Evolutionary conservation across 2,329 filamentous ascomycete genomes (phyloP), one percentile per base, ranked within the genome.

Genomic region (Plectosphaerella sp.): DNA sequence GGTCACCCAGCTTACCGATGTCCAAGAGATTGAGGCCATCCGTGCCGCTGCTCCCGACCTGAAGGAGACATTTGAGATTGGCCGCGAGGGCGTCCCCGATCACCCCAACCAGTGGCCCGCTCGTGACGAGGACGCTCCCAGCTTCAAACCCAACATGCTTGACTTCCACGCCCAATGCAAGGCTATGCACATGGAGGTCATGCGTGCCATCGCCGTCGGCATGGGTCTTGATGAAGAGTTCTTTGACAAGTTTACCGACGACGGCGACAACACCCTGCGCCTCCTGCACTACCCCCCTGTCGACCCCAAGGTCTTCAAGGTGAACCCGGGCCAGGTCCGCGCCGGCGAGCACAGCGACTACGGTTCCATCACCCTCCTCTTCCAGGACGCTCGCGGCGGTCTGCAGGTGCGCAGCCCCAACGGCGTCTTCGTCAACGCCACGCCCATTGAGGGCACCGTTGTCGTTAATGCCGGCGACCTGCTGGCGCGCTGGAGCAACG

Each of bases 401-500:
- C 61, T 84, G 49, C 80, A 84, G 64, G 78, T 80, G 18, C 79
- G 83, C 61, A 87, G 84, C 47, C 90, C 91, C 0, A 86, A 81
- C 41, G 89, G 89, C 2, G 82, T 78, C 0, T 96, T 92, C 62
- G 84, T 96, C 39, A 83, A 96, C 62, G 92, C 89, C 1, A 90
- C 82, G 7, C 91, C 92, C 0, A 93, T 96, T 54, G 76, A 84
- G 36, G 86, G 84, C 51, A 91, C 90, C 0, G 87, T 94, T 41
- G 89, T 97, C 11, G 82, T 96, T 58, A 97, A 97, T 63, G 91
- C 91, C 0, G 92, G 91, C 1, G 92, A 97, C 65, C 67, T 97
- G 59, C 74, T 97, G 48, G 87, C 89, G 1, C 78, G 91, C 49
- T 96, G 91, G 92, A 90, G 88, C 57, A 97, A 97, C 64, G 90